Conservation (phyloP, 192 early-diverging fungal genomes). For the Backusella psychrophila region DNA sequence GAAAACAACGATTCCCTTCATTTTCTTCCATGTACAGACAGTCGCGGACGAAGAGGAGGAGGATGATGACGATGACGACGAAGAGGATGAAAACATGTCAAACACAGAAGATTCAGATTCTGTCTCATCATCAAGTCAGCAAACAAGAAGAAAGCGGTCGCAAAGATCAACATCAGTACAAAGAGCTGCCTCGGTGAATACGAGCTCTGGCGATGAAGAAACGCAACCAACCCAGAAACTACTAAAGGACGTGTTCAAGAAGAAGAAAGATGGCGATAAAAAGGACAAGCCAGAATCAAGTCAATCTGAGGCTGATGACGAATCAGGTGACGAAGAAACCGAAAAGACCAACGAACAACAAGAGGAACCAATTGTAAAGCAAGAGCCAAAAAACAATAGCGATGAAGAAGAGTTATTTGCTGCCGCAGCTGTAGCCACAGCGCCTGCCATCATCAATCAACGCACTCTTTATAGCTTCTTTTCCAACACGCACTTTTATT, state of each 20-base stretch:
- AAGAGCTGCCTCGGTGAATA: not conserved
- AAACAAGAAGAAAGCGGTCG: constrained; percentile 13
- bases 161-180: not conserved
- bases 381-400: not conserved
- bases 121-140: constrained; percentile 13
- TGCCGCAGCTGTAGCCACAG: constrained; percentile 27
- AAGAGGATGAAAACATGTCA: constrained; percentile 32
- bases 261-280: not conserved
- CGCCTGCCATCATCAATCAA: constrained; percentile 26
- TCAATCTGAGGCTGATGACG: not conserved
- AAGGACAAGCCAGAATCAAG: constrained; percentile 1
- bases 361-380: constrained; percentile 3
- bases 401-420: constrained; percentile 9
- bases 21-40: constrained; percentile 58
- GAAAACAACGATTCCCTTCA: constrained; percentile 58
- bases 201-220: constrained; percentile 1
- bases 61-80: constrained; percentile 44
- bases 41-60: constrained; percentile 29
- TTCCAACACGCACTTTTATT: constrained; percentile 81
- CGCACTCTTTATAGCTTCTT: constrained; percentile 67
- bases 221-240: not conserved
- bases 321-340: constrained; percentile 8
- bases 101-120: constrained; percentile 44
- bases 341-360: constrained; percentile 5
- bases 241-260: constrained; percentile 14